phyloP scores from a whole-genome alignment of 768 basidiomycete genomes.

The Porphyrellus cyaneotinctus region DNA sequence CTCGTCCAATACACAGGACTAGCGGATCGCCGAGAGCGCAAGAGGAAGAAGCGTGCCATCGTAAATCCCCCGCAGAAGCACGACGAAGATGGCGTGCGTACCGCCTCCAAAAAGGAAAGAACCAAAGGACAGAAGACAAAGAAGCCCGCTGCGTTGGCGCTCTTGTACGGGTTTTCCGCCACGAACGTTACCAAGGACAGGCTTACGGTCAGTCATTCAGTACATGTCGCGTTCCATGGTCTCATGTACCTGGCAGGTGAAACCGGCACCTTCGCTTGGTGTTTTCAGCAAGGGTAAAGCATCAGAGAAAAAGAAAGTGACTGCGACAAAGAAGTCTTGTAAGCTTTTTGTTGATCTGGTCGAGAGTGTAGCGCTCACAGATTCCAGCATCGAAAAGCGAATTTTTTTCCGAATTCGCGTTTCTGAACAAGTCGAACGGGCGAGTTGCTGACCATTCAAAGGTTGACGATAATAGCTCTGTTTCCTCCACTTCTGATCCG shows the following conservation, averaged over 20 bases:
- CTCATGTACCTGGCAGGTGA: slow-evolving; percentile 25
- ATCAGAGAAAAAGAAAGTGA: slow-evolving; percentile 26
- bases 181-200: slow-evolving; percentile 35
- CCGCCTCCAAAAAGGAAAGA: slow-evolving; percentile 12
- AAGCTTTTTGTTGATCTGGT: background rate
- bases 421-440: slow-evolving; percentile 35
- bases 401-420: slow-evolving; percentile 46
- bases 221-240: background rate
- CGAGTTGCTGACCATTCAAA: slow-evolving; percentile 7
- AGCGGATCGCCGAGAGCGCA: slow-evolving; percentile 60
- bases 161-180: slow-evolving; percentile 36
- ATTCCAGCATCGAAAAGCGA: slow-evolving; percentile 12
- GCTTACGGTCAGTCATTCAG: slow-evolving; percentile 29
- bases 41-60: slow-evolving; percentile 55
- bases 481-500: slow-evolving; percentile 16
- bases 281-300: slow-evolving; percentile 37
- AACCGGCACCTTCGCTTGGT: slow-evolving; percentile 27
- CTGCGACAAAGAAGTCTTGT: slow-evolving; percentile 13
- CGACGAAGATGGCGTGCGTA: background rate
- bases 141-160: slow-evolving; percentile 29
- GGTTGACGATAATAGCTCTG: slow-evolving; percentile 5
- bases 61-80: slow-evolving; percentile 30
- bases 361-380: background rate
- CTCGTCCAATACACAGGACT: slow-evolving; percentile 42
- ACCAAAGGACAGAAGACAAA: slow-evolving; percentile 18